These are phyloP conservation scores for Colletotrichum orbiculare DNA, from an alignment of 2,329 filamentous ascomycete genomes.

Conservation along the genomic window DNA sequence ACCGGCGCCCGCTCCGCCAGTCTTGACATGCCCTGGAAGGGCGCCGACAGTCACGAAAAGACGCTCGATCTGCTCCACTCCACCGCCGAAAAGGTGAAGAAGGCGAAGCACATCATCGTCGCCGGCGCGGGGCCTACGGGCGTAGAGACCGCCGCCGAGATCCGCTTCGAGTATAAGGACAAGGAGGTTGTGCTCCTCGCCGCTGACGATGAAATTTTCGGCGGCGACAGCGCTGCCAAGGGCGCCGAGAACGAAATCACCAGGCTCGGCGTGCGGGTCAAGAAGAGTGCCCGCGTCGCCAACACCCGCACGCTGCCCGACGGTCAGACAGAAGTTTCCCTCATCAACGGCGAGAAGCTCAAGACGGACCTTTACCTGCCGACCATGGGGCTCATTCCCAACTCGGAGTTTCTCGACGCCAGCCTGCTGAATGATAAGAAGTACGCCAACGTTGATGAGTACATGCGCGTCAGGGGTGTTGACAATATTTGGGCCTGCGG, in stretches of 20 bases:
- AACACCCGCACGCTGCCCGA: conserved; percentile 46
- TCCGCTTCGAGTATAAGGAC: conserved; percentile 61
- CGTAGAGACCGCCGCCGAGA: conserved; percentile 65
- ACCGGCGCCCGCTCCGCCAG: conserved; percentile 61
- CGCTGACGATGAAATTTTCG: conserved; percentile 53
- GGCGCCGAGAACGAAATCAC: conserved; percentile 61
- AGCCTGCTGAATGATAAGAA: conserved; percentile 56
- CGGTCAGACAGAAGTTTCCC: conserved; percentile 60
- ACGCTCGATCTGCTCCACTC: conserved; percentile 52
- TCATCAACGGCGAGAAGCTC: conserved; percentile 59
- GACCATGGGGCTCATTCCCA: conserved; percentile 65
- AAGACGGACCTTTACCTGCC: conserved; percentile 67
- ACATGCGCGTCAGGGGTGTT: conserved; percentile 57
- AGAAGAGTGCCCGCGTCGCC: conserved; percentile 54
- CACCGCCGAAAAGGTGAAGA: conserved; percentile 53
- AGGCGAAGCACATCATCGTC: conserved; percentile 64
- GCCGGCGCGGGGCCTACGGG: conserved; percentile 68
- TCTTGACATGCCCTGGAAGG: conserved; percentile 63
- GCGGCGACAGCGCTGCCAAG: conserved; percentile 55
- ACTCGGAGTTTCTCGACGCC: conserved; percentile 63
- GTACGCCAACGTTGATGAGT: conserved; percentile 62
- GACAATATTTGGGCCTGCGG: conserved; percentile 64
- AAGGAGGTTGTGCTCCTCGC: conserved; percentile 63
- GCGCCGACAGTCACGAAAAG: conserved; percentile 58
- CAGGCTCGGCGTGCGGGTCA: conserved; percentile 63